Percentiles rank a stretch among this genome's conserved stretches.
Conservation (phyloP, 441 rosid species). For the Gossypium davidsonii region DNA sequence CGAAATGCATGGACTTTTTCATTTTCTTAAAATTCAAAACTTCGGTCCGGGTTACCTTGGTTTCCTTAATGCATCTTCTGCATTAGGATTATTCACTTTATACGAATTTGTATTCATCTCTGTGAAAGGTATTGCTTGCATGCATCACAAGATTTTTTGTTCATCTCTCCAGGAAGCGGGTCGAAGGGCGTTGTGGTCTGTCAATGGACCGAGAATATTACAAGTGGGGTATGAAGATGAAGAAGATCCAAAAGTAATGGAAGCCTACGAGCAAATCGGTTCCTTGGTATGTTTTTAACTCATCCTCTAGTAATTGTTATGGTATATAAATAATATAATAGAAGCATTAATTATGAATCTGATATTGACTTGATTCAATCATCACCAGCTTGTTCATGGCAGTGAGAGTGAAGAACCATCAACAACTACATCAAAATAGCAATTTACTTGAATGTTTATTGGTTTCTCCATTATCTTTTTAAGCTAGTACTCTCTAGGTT, state of each 20-base stretch:
- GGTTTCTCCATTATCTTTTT: neutral
- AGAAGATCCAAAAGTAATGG: slow-evolving; percentile 79
- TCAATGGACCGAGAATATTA: slow-evolving; percentile 75
- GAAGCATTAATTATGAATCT: neutral
- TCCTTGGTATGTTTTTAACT: slow-evolving; percentile 46
- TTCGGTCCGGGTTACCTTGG: neutral
- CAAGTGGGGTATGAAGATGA: slow-evolving; percentile 87
- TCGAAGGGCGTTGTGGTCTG: slow-evolving; percentile 79
- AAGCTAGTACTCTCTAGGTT: neutral
- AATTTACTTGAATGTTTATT: slow-evolving; percentile 5
- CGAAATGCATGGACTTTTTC: neutral
- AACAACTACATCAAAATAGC: slow-evolving; percentile 30
- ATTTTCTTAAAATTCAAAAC: neutral
- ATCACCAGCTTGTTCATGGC: slow-evolving; percentile 58
- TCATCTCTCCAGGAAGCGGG: slow-evolving; percentile 60
- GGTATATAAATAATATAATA: neutral
- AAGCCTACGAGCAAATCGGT: slow-evolving; percentile 81
- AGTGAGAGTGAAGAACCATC: slow-evolving; percentile 36
- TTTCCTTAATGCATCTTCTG: neutral
- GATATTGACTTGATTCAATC: neutral
- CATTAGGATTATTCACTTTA: neutral
- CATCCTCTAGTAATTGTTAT: neutral
- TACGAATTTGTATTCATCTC: neutral
- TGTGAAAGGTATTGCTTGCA: neutral
- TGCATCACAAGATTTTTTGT: slow-evolving; percentile 2